phyloP scores from a whole-genome alignment of 1,284 basidiomycete genomes.

The Abortiporus biennis region DNA sequence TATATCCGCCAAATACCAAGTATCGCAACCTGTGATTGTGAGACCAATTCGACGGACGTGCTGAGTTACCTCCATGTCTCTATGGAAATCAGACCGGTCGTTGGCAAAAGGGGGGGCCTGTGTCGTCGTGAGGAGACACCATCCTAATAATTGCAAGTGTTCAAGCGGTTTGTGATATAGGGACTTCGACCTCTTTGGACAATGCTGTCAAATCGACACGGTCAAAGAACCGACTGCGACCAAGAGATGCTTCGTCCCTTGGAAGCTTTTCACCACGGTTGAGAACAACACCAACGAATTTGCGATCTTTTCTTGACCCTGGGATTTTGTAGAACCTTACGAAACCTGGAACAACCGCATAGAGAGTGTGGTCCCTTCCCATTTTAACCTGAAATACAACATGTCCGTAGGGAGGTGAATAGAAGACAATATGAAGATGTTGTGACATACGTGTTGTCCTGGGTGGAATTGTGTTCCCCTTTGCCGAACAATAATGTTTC shows the following conservation, averaged over 20 bases:
- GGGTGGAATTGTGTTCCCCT: conserved; percentile 87
- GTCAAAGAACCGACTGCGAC: conserved; percentile 75
- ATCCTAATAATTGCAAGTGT: too few relatives aligned
- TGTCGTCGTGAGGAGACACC: too few relatives aligned
- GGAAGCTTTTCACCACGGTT: conserved; percentile 79
- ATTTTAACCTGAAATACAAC: conserved; percentile 63
- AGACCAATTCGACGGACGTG: too few relatives aligned
- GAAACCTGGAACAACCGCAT: conserved; percentile 81
- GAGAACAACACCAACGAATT: conserved; percentile 80
- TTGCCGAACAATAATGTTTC: conserved; percentile 92
- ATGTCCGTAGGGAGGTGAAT: conserved; percentile 6
- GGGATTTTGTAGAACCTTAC: conserved; percentile 87
- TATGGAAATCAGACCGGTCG: too few relatives aligned
- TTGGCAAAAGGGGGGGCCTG: too few relatives aligned
- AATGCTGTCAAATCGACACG: conserved; percentile 49
- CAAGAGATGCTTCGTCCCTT: conserved; percentile 63
- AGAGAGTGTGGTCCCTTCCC: conserved; percentile 90
- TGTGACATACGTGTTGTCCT: conserved; percentile 80
- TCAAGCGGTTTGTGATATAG: too few relatives aligned
- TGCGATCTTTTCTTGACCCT: conserved; percentile 63
- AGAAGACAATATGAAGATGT: conserved; percentile 5
- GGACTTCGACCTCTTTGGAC: conserved; percentile 2
- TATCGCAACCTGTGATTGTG: too few relatives aligned
- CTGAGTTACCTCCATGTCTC: too few relatives aligned
- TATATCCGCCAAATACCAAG: too few relatives aligned